Evolutionary conservation across 2,329 filamentous ascomycete genomes (phyloP), one percentile per base, ranked within the genome.

Genomic region (Aspergillus sp.): DNA sequence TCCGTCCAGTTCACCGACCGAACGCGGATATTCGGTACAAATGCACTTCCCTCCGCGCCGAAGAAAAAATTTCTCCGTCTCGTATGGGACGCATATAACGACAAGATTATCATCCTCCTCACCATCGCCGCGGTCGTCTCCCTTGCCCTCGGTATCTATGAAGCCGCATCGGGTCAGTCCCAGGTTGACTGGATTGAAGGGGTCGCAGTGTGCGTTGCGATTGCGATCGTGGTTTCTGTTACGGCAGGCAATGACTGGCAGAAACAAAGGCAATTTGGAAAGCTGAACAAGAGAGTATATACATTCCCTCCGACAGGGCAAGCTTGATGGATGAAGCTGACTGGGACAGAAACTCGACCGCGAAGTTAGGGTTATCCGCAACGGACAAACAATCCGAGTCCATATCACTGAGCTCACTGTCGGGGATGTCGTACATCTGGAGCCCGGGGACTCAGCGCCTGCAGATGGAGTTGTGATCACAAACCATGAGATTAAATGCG

Each of bases 171-270:
- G n/a, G 73, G 69, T 46, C 73, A 75, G 65, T 78, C 59, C 54
- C 81, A 81, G 44, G 85, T 90, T 6, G 86, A 91, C 69, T 92
- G 89, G 89, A 86, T 91, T 11, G 89, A 92, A 72, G 89, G 89
- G 58, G 86, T 91, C 5, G 89, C 89, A 8, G 90, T 91, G 57
- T 86, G 90, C 46, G 82, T 87, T n/a, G 89, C 89, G 47, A 89
- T 91, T 57, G 66, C 86, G n/a, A 86, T 91, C 58, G 89, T 92
- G 42, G 86, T 91, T 2, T 71, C 87, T 27, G 89, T 89, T 15
- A 89, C 88, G 55, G 88, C 89, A 13, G 76, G 86, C 34, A 91
- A 90, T 62, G 89, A 92, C 68, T 91, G 86, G 81, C 89, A 91
- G 66, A 91, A 91, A 72, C 88, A 91, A 69, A 82, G 86, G 47